These are phyloP conservation scores for Panaeolus cyanescens DNA, from an alignment of 768 basidiomycete species.

Conservation along the genomic window DNA sequence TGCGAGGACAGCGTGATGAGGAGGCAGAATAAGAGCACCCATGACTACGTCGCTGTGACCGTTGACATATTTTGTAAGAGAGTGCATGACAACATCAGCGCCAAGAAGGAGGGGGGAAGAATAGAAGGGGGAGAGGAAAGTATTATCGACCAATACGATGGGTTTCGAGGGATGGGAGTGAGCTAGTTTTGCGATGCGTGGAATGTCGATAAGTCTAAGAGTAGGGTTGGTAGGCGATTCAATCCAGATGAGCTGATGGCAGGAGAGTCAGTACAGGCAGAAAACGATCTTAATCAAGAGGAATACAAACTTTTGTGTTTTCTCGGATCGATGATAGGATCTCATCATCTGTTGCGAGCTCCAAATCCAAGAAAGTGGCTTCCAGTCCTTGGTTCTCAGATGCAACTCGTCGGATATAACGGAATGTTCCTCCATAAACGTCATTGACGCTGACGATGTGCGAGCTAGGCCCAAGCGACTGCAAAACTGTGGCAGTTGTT, in stretches of 20 bases:
- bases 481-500: slow-evolving; percentile 81
- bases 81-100: slow-evolving; percentile 86
- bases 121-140: slow-evolving; percentile 93
- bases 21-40: slow-evolving; percentile 77
- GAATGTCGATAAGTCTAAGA: slow-evolving; percentile 82
- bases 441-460: slow-evolving; percentile 91
- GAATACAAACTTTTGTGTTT: slow-evolving; percentile 74
- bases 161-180: slow-evolving; percentile 65
- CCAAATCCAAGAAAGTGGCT: slow-evolving; percentile 81
- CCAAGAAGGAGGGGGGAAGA: slow-evolving; percentile 82
- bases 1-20: slow-evolving; percentile 46
- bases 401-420: slow-evolving; percentile 75
- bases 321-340: slow-evolving; percentile 65
- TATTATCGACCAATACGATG: slow-evolving; percentile 90
- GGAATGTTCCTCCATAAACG: slow-evolving; percentile 92
- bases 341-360: slow-evolving; percentile 63
- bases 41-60: slow-evolving; percentile 95
- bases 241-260: slow-evolving; percentile 84
- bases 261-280: background rate
- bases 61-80: slow-evolving; percentile 88
- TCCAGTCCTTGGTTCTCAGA: slow-evolving; percentile 64
- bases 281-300: background rate
- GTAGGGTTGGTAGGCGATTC: slow-evolving; percentile 97
- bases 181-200: slow-evolving; percentile 66
- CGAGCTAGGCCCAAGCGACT: slow-evolving; percentile 69